These are phyloP conservation scores for Apiotrichum siamense DNA, from an alignment of 1,284 basidiomycete species.

Conservation along the genomic window DNA sequence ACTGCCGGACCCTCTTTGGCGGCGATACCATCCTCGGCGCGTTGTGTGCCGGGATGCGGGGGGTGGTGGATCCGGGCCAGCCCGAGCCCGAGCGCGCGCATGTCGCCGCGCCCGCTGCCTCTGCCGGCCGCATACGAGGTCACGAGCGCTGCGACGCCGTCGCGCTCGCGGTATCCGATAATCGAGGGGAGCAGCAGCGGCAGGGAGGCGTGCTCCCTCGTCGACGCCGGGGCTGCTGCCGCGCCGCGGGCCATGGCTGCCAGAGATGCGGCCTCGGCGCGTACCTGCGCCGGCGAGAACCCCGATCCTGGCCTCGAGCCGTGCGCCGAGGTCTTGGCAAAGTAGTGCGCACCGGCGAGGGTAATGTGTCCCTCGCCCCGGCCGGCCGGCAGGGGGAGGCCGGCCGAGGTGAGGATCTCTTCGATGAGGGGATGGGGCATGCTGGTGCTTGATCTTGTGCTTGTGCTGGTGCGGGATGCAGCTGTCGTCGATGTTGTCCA, in stretches of 20 bases:
- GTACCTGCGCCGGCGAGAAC: conserved; percentile 51
- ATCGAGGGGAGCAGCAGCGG: conserved; percentile 59
- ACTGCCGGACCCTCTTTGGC: too few relatives aligned
- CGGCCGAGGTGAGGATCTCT: conserved; percentile 15
- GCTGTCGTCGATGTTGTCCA: not conserved
- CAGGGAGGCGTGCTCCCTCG: too few relatives aligned
- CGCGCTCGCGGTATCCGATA: conserved; percentile 50
- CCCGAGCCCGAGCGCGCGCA: conserved; percentile 45
- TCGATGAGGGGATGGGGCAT: conserved; percentile 12
- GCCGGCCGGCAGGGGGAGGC: conserved; percentile 14
- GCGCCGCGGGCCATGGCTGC: conserved; percentile 59
- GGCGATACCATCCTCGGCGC: too few relatives aligned
- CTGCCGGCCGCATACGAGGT: conserved; percentile 48
- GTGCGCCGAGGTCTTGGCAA: conserved; percentile 20
- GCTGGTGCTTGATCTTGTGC: not conserved
- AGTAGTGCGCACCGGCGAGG: conserved; percentile 13
- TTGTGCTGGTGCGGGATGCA: not conserved
- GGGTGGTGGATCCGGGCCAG: conserved; percentile 55
- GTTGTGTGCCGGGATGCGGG: conserved; percentile 37
- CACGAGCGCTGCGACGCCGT: conserved; percentile 55
- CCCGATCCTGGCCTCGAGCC: too few relatives aligned
- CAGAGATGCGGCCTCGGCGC: conserved; percentile 67
- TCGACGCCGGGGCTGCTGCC: too few relatives aligned
- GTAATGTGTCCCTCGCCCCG: conserved; percentile 6
- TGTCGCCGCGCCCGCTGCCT: not conserved